A percentile compares a stretch with the other conserved stretches of the same genome.
These are phyloP conservation scores for Crithidia sp. DNA, from an alignment of 208 protist genomes.

Conservation along the genomic window DNA sequence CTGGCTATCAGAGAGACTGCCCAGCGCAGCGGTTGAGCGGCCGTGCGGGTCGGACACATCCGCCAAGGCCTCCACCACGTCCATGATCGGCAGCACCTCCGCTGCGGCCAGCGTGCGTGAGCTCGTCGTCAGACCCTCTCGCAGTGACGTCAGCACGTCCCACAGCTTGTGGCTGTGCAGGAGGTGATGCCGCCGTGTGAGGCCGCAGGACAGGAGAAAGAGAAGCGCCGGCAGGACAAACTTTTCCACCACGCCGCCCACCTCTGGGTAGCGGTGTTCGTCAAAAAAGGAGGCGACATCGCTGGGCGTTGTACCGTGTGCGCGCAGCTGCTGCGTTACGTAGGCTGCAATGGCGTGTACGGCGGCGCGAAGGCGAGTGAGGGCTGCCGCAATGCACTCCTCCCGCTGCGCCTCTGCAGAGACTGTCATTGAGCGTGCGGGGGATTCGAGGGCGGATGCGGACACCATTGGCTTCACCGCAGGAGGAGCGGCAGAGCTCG, in stretches of 20 bases:
- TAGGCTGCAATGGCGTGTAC: slow-evolving; percentile 26
- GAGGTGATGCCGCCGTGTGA: slow-evolving; percentile 36
- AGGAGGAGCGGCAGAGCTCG: too few species aligned
- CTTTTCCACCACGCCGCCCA: slow-evolving; percentile 35
- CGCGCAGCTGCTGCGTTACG: slow-evolving; percentile 38
- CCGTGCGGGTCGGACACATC: slow-evolving; percentile 21
- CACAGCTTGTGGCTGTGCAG: slow-evolving; percentile 41
- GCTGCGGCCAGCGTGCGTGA: slow-evolving; percentile 39
- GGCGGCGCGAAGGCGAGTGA: background rate
- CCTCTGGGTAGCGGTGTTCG: slow-evolving; percentile 36
- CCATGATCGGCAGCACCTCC: slow-evolving; percentile 36
- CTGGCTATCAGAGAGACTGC: slow-evolving; percentile 35
- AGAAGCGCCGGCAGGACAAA: slow-evolving; percentile 39
- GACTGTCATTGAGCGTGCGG: background rate
- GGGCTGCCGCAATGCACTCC: background rate
- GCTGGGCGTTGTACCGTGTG: background rate
- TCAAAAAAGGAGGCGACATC: slow-evolving; percentile 37
- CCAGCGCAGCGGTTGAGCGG: slow-evolving; percentile 22
- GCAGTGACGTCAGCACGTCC: slow-evolving; percentile 41
- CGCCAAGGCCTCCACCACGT: slow-evolving; percentile 46
- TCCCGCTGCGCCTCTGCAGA: background rate
- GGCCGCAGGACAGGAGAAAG: slow-evolving; percentile 33
- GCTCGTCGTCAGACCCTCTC: slow-evolving; percentile 28
- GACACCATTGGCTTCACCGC: background rate
- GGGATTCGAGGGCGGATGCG: background rate